phyloP scores from a whole-genome alignment of 768 basidiomycete genomes.

The Tricholoma saponaceum region DNA sequence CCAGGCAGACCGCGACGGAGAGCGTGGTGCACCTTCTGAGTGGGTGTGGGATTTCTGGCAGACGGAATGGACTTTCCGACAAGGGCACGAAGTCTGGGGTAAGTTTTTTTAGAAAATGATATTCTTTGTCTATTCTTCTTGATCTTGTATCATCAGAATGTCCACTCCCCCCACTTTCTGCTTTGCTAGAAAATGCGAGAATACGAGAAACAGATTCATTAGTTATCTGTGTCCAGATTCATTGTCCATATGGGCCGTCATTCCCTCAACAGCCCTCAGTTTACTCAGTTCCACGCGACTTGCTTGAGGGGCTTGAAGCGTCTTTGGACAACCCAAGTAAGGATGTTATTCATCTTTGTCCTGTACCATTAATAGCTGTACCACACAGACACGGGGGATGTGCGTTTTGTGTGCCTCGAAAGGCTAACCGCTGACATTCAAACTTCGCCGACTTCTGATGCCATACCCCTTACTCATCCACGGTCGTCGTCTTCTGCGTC shows the following conservation, averaged over 20 bases:
- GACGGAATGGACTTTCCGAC: constrained; percentile 65
- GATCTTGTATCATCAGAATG: constrained; percentile 39
- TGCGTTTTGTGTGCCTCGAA: constrained; percentile 73
- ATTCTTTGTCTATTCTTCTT: background rate
- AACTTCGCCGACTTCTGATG: constrained; percentile 21
- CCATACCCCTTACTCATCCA: constrained; percentile 26
- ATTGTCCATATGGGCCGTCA: constrained; percentile 53
- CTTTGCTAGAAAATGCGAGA: constrained; percentile 52
- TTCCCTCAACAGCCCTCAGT: constrained; percentile 65
- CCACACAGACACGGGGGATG: constrained; percentile 63
- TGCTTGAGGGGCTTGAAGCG: constrained; percentile 65
- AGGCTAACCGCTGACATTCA: constrained; percentile 26
- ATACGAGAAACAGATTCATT: constrained; percentile 64
- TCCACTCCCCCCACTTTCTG: constrained; percentile 57
- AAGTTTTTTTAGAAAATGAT: constrained; percentile 14
- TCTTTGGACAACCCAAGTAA: constrained; percentile 69
- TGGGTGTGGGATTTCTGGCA: constrained; percentile 78
- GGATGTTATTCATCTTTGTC: constrained; percentile 17
- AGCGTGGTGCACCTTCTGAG: constrained; percentile 59
- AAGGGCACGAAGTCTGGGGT: constrained; percentile 76
- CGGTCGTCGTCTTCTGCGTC: constrained; percentile 40
- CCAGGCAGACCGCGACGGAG: constrained; percentile 54
- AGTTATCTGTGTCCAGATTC: constrained; percentile 71
- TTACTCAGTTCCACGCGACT: constrained; percentile 60
- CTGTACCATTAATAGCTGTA: background rate